Evolutionary conservation across 2,329 filamentous ascomycete species (phyloP).

Genomic region (Mycosphaerella sp.): DNA sequence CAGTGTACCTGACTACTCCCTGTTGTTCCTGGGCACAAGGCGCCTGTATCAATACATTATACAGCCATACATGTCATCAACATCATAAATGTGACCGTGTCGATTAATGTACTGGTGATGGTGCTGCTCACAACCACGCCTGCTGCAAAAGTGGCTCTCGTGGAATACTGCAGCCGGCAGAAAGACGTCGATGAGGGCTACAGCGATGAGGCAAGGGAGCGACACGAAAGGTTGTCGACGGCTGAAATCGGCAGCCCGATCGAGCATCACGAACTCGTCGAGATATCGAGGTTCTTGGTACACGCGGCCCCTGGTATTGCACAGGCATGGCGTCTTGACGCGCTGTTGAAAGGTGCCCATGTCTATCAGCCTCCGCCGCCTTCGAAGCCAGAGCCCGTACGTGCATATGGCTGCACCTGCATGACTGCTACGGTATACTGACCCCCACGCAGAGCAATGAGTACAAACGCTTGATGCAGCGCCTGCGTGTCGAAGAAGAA

Average conservation of each 20-base stretch:
- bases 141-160: conserved; percentile 58
- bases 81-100: too few relatives aligned
- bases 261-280: conserved; percentile 62
- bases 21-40: background rate
- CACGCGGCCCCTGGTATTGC: conserved; percentile 5
- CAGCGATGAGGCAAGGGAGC: conserved; percentile 8
- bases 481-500: conserved; percentile 77
- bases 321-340: conserved; percentile 53
- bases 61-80: too few relatives aligned
- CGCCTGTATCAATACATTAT: background rate
- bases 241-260: conserved; percentile 58
- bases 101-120: conserved; percentile 45
- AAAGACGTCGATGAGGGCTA: conserved; percentile 8
- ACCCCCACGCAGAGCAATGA: conserved; percentile 56
- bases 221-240: conserved; percentile 17
- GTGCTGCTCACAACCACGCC: conserved; percentile 72
- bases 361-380: conserved; percentile 76
- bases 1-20: too few relatives aligned
- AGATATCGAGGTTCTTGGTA: conserved; percentile 53
- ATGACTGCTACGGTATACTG: conserved; percentile 7
- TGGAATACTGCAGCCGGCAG: conserved; percentile 27
- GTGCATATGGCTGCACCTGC: conserved; percentile 27
- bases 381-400: conserved; percentile 69
- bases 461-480: conserved; percentile 82
- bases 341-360: conserved; percentile 63